phyloP scores from a whole-genome alignment of 495 filamentous ascomycete species.

The Glutinoglossum americanum region DNA sequence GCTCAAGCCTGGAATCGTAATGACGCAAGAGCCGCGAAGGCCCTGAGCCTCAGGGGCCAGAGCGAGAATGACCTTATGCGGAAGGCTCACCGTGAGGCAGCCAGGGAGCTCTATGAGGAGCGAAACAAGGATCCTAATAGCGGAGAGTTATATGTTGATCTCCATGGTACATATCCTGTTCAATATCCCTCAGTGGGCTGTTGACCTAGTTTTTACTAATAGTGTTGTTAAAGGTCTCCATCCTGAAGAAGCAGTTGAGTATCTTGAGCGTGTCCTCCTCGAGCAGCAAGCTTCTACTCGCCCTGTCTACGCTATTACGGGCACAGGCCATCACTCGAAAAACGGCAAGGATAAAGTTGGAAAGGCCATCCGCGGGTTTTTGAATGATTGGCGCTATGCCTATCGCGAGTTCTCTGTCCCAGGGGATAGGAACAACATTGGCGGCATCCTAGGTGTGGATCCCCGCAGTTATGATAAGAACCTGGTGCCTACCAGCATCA shows the following conservation, averaged over 20 bases:
- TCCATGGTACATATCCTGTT: conserved; percentile 36
- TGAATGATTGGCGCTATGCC: conserved; percentile 89
- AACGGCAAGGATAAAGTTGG: conserved; percentile 98
- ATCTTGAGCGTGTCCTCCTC: conserved; percentile 66
- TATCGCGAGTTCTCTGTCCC: conserved; percentile 93
- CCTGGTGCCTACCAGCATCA: conserved; percentile 24
- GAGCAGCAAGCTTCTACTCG: conserved; percentile 33
- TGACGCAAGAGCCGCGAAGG: conserved; percentile 90
- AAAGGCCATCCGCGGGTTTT: conserved; percentile 72
- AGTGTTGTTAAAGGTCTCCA: conserved; percentile 34
- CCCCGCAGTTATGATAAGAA: conserved; percentile 70
- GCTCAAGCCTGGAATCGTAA: conserved; percentile 99
- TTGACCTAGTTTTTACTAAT: background rate
- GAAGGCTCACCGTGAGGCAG: conserved; percentile 88
- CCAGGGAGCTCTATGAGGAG: conserved; percentile 77
- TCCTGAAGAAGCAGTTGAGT: conserved; percentile 90
- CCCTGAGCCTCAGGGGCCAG: conserved; percentile 79
- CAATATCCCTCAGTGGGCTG: background rate
- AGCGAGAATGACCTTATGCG: conserved; percentile 94
- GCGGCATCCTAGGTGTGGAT: conserved; percentile 87
- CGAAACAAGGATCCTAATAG: conserved; percentile 51
- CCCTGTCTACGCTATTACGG: conserved; percentile 89
- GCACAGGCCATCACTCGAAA: conserved; percentile 93
- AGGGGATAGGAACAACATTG: conserved; percentile 73
- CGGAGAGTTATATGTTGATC: conserved; percentile 71